Evolutionary conservation across 169 alveolate species (phyloP).

Genomic region (Neospora caninum): DNA sequence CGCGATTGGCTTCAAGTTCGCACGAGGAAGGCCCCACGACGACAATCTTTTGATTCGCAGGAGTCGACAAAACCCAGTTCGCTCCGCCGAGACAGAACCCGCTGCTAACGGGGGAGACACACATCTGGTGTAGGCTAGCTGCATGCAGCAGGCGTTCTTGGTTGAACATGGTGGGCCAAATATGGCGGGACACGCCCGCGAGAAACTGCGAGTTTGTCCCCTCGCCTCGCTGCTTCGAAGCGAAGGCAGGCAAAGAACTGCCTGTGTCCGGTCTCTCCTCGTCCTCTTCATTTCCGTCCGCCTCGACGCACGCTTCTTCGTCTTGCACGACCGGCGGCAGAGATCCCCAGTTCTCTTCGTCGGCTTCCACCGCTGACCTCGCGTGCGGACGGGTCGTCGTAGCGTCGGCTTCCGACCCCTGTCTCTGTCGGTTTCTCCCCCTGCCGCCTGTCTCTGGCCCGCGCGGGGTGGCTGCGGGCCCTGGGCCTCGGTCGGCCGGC

Average conservation of each 20-base stretch:
- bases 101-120: conserved; percentile 43
- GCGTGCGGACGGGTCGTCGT: not conserved
- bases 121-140: not conserved
- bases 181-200: not conserved
- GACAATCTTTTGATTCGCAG: conserved; percentile 3
- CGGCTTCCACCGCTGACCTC: not conserved
- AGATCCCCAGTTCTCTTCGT: not conserved
- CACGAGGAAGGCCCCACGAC: conserved; percentile 50
- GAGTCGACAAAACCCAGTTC: conserved; percentile 39
- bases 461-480: not conserved
- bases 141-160: not conserved
- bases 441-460: not conserved
- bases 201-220: not conserved
- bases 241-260: not conserved
- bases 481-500: not conserved
- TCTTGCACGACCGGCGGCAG: not conserved
- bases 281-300: not conserved
- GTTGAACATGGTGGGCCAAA: conserved; percentile 6
- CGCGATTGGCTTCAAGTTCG: not conserved
- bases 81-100: conserved; percentile 64
- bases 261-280: not conserved
- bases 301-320: not conserved
- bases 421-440: not conserved
- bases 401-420: not conserved
- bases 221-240: not conserved